phyloP scores from a whole-genome alignment of 306 rosid genomes.

The Clitoria ternatea region DNA sequence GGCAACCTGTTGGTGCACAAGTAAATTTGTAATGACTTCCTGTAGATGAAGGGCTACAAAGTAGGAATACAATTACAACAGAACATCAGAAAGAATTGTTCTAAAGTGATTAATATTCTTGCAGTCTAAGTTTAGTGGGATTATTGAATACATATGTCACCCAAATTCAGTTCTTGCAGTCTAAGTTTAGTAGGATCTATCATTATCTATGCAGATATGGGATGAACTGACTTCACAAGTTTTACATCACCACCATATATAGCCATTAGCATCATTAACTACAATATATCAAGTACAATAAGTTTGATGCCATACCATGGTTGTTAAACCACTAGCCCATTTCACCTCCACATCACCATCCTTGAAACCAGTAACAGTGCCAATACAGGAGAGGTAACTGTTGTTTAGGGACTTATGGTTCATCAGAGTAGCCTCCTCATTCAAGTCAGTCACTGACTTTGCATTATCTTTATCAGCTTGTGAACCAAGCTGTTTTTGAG shows the following conservation, averaged over 20 bases:
- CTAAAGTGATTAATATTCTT: background rate
- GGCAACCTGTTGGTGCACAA: slow-evolving; percentile 50
- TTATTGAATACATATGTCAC: background rate
- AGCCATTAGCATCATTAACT: slow-evolving; percentile 15
- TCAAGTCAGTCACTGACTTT: slow-evolving; percentile 27
- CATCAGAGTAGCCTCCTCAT: slow-evolving; percentile 33
- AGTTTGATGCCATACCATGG: slow-evolving; percentile 50
- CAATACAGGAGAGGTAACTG: slow-evolving; percentile 57
- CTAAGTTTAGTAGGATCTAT: background rate
- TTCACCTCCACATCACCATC: slow-evolving; percentile 80
- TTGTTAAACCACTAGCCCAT: slow-evolving; percentile 79
- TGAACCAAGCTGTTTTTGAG: slow-evolving; percentile 48
- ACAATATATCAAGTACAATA: slow-evolving; percentile 12
- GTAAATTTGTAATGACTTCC: background rate
- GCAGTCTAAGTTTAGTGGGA: background rate
- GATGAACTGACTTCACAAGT: background rate
- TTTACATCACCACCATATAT: slow-evolving; percentile 11
- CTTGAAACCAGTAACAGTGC: slow-evolving; percentile 59
- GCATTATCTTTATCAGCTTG: slow-evolving; percentile 36
- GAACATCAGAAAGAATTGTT: slow-evolving; percentile 1
- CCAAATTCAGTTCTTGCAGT: background rate
- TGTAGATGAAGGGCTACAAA: background rate
- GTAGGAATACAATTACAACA: background rate
- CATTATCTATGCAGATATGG: background rate
- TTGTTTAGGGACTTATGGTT: slow-evolving; percentile 35